These are phyloP conservation scores for Pichia sp. DNA, from an alignment of 1,139 yeast genomes.

Conservation along the genomic window DNA sequence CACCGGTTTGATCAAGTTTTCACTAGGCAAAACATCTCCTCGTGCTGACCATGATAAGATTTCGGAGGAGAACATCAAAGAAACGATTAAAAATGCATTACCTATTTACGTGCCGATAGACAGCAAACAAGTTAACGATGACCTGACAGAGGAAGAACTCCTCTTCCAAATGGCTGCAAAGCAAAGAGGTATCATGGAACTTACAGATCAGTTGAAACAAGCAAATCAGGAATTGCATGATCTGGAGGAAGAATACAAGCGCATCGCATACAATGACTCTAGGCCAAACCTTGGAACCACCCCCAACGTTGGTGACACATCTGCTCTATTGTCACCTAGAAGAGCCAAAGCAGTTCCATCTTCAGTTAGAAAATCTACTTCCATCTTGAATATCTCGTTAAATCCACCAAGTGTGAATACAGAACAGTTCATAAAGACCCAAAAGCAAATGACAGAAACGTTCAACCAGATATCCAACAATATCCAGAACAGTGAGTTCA, in stretches of 20 bases:
- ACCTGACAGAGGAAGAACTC: conserved; percentile 13
- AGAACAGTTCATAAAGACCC: conserved; percentile 11
- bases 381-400: conserved; percentile 10
- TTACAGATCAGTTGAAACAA: conserved; percentile 29
- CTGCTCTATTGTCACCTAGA: not conserved
- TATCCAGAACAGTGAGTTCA: conserved; percentile 16
- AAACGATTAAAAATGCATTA: too few species aligned
- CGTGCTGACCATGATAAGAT: too few species aligned
- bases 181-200: conserved; percentile 36
- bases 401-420: conserved; percentile 5
- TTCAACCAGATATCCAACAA: conserved; percentile 19
- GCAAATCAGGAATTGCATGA: conserved; percentile 32
- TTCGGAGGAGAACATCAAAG: too few species aligned
- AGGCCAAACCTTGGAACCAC: not conserved
- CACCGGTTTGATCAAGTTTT: conserved; percentile 29
- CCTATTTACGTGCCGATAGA: too few species aligned
- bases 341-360: conserved; percentile 1
- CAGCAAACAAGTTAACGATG: too few species aligned
- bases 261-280: not conserved
- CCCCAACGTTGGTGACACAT: not conserved
- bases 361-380: conserved; percentile 12
- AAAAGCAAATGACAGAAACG: conserved; percentile 15
- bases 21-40: too few species aligned
- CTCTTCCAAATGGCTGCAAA: conserved; percentile 35
- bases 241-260: conserved; percentile 28